Evolutionary conservation across 2,329 filamentous ascomycete species (phyloP), one percentile per base, ranked within the genome.

Genomic region (Ilyonectria mors-panacis): DNA sequence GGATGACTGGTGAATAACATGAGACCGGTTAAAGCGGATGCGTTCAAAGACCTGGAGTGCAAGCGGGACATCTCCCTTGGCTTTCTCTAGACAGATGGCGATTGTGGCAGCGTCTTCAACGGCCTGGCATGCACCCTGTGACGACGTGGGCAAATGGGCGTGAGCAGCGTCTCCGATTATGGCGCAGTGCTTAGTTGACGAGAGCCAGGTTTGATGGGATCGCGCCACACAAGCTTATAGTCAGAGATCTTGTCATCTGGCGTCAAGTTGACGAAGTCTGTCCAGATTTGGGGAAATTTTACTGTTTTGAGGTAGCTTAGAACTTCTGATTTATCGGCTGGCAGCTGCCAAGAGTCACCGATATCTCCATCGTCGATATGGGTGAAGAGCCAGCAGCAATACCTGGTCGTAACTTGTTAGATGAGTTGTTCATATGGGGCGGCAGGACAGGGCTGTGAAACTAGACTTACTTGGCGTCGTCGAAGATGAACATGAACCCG

Each of bases 281-380:
- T 7, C 15, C 17, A 42, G 15, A n/a, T n/a, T 42, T 42, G 17
- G 39, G 15, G 39, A 15, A 33, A n/a, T 19, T 42, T 42, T 2
- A 8, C 39, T 42, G 17, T 15, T 7, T 42, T n/a, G 7, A 42
- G 39, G 39, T 42, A 42, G 17, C 8, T 15, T n/a, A 19, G 6
- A 42, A 42, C 6, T 8, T 42, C n/a, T n/a, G 15, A 42, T 42
- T 42, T 42, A 4, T 42, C 17, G 15, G 39, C 15, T n/a, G 39
- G 39, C 5, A 42, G 39, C 17, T 42, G 37, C 70, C 70, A 72
- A 2, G 30, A 1, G 67, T 70, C 39, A 70, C 70, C 3, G 4
- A 72, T 70, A 1, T 72, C 67, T 30, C 65, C 59, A 1, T 68
- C 61, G 1, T 72, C 67, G 6, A 68, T 60, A 45, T 59, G 56